Percentiles rank a stretch among this genome's conserved stretches.
phyloP scores from a whole-genome alignment of 2,329 filamentous ascomycete species.

The Trichoderma semiorbis region DNA sequence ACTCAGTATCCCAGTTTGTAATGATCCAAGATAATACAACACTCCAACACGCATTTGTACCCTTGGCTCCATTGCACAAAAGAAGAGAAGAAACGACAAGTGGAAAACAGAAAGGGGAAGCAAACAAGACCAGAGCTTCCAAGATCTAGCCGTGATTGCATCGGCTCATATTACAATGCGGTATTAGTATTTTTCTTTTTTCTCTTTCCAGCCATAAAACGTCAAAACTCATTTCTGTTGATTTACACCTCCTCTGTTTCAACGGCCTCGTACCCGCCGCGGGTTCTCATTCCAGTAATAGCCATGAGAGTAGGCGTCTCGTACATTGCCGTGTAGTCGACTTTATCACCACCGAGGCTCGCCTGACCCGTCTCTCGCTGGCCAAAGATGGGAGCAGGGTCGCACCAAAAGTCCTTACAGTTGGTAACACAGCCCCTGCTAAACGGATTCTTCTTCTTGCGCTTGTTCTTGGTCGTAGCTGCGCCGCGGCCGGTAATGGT shows the following conservation, averaged over 20 bases:
- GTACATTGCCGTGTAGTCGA: conserved; percentile 89
- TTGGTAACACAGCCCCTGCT: conserved; percentile 80
- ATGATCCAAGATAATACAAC: conserved; percentile 9
- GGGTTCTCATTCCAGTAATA: conserved; percentile 46
- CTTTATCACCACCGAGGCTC: conserved; percentile 69
- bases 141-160: neutral
- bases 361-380: conserved; percentile 70
- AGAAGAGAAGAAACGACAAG: neutral
- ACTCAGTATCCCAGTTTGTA: neutral
- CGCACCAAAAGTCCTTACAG: conserved; percentile 95
- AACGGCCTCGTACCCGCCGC: conserved; percentile 62
- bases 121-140: neutral
- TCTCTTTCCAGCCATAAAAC: neutral
- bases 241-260: conserved; percentile 48
- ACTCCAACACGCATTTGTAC: neutral
- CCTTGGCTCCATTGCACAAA: neutral
- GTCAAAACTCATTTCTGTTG: conserved; percentile 41
- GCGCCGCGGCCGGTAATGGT: conserved; percentile 83
- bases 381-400: conserved; percentile 77
- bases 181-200: neutral
- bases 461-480: conserved; percentile 52
- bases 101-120: neutral
- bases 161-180: conserved; percentile 4
- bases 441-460: conserved; percentile 73
- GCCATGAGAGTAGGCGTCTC: conserved; percentile 72